phyloP scores from a whole-genome alignment of 1,284 basidiomycete genomes.

The Gomphus sp. region DNA sequence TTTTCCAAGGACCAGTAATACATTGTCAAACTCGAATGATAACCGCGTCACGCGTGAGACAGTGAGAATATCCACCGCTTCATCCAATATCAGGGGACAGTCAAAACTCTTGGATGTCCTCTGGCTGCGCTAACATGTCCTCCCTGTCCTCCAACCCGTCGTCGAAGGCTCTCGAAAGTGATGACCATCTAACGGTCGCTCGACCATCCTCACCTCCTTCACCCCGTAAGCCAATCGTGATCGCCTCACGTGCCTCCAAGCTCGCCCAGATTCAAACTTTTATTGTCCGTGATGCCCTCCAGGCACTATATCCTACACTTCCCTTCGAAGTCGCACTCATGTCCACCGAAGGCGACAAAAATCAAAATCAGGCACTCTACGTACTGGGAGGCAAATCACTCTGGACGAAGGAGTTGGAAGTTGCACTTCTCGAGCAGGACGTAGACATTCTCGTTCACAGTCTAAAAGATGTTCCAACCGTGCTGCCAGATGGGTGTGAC shows the following conservation, averaged over 20 bases:
- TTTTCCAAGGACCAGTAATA: neutral
- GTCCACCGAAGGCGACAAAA: slow-evolving; percentile 88
- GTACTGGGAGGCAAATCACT: slow-evolving; percentile 80
- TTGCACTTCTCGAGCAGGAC: slow-evolving; percentile 57
- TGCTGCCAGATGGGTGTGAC: slow-evolving; percentile 75
- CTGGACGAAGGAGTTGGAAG: slow-evolving; percentile 95
- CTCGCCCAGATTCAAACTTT: slow-evolving; percentile 86
- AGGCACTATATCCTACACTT: slow-evolving; percentile 33
- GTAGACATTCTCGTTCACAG: slow-evolving; percentile 95
- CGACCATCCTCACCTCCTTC: neutral
- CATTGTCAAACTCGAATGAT: neutral
- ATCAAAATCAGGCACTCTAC: slow-evolving; percentile 76
- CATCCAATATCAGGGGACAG: neutral
- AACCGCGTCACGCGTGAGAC: neutral
- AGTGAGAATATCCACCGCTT: neutral
- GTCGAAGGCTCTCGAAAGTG: neutral
- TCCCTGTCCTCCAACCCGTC: neutral
- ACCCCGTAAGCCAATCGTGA: neutral
- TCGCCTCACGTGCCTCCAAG: slow-evolving; percentile 81
- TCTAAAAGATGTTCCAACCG: slow-evolving; percentile 92
- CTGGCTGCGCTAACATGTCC: neutral
- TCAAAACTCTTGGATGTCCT: neutral
- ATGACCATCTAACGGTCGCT: neutral
- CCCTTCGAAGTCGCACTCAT: slow-evolving; percentile 75
- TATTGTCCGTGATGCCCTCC: slow-evolving; percentile 53